Conservation (phyloP, 164 flowering plant genomes). For the Houttuynia cordata region DNA sequence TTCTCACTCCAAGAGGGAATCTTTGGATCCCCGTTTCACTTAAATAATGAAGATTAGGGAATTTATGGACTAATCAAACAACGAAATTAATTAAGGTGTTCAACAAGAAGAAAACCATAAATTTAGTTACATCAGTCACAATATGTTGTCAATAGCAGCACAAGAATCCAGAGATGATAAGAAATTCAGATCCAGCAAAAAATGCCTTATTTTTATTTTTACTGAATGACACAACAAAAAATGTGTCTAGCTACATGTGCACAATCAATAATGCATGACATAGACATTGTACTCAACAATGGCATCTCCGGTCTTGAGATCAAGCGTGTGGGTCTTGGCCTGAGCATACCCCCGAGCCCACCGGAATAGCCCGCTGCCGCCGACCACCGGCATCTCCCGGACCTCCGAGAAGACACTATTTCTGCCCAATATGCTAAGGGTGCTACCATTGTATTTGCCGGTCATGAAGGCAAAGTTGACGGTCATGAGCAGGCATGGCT, state of each 20-base stretch:
- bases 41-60: too few species aligned
- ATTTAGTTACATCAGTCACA: too few species aligned
- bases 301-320: constrained; percentile 6
- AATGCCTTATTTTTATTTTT: too few species aligned
- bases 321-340: constrained; percentile 4
- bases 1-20: too few species aligned
- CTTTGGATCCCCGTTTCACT: too few species aligned
- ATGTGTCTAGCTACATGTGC: background rate
- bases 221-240: too few species aligned
- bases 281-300: constrained; percentile 8
- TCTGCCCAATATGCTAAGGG: constrained; percentile 8
- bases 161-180: too few species aligned
- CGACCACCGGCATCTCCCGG: constrained; percentile 12
- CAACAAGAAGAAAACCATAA: too few species aligned
- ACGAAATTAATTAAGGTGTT: too few species aligned
- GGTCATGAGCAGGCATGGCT: constrained; percentile 15
- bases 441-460: constrained; percentile 21
- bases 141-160: too few species aligned
- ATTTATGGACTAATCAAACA: too few species aligned
- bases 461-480: constrained; percentile 16
- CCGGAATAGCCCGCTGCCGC: constrained; percentile 9
- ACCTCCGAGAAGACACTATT: constrained; percentile 5
- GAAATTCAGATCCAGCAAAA: too few species aligned
- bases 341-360: constrained; percentile 6
- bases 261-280: constrained; percentile 7